Evolutionary conservation across 257 asterid species (phyloP).

Genomic region (Knoxia roxburghii): DNA sequence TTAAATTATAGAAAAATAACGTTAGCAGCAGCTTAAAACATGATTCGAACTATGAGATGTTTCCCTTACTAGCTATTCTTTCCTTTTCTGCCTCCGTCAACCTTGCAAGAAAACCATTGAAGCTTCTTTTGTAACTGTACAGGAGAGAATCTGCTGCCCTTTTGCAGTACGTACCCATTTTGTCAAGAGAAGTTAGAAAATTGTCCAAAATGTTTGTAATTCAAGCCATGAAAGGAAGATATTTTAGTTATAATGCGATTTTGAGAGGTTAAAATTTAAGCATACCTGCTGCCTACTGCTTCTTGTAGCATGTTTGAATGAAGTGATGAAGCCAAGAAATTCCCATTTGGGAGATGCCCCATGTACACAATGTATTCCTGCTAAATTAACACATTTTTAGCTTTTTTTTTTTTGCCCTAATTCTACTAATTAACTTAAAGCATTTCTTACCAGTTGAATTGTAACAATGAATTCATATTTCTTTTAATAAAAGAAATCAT

Average conservation of each 20-base stretch:
- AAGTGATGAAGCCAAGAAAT: slow-evolving; percentile 26
- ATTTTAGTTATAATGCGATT: too few species aligned
- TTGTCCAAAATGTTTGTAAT: too few species aligned
- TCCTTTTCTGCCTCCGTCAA: slow-evolving; percentile 43
- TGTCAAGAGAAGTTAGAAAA: background rate
- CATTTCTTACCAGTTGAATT: too few species aligned
- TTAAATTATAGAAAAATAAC: too few species aligned
- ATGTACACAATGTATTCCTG: slow-evolving; percentile 56
- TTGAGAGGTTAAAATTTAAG: too few species aligned
- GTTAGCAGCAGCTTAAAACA: too few species aligned
- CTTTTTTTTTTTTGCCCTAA: too few species aligned
- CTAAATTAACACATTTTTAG: background rate
- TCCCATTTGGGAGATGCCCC: slow-evolving; percentile 47
- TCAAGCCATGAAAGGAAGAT: too few species aligned
- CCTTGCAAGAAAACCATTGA: slow-evolving; percentile 57
- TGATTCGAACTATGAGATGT: background rate
- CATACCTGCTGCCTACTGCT: slow-evolving; percentile 28
- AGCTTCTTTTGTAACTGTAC: slow-evolving; percentile 40
- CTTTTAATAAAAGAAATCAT: too few species aligned
- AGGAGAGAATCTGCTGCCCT: slow-evolving; percentile 18
- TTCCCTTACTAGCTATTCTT: slow-evolving; percentile 35
- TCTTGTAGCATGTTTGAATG: slow-evolving; percentile 48
- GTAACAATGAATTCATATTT: too few species aligned
- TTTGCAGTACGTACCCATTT: slow-evolving; percentile 22
- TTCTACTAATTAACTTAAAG: too few species aligned